These are phyloP conservation scores for Penicillium daleae DNA, from an alignment of 495 filamentous ascomycete genomes.

Conservation along the genomic window DNA sequence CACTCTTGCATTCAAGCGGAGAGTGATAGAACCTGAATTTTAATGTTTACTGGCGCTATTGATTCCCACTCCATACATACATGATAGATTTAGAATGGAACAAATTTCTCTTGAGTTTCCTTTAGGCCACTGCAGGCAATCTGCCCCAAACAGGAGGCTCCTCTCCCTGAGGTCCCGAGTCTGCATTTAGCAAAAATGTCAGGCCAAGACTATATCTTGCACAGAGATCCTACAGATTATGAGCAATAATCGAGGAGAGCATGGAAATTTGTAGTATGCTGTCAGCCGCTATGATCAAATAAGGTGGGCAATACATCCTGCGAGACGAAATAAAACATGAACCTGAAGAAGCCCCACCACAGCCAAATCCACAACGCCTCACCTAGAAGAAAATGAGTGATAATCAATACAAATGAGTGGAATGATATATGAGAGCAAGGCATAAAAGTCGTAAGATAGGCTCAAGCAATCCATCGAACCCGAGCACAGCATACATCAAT, in stretches of 20 bases:
- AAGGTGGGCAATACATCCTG: background rate
- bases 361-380: background rate
- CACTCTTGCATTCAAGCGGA: slow-evolving; percentile 3
- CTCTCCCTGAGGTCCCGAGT: background rate
- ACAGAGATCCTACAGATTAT: no score
- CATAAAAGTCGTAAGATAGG: slow-evolving; percentile 7
- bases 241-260: background rate
- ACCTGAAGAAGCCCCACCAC: background rate
- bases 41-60: slow-evolving; percentile 5
- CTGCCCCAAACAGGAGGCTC: background rate
- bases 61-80: background rate
- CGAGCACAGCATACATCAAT: no score
- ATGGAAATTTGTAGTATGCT: background rate
- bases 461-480: no score
- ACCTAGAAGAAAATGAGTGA: background rate
- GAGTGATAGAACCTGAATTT: slow-evolving; percentile 2
- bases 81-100: background rate
- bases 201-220: background rate
- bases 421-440: slow-evolving; percentile 8
- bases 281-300: background rate
- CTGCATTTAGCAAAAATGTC: no score
- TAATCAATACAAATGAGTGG: slow-evolving; percentile 3
- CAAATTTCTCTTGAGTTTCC: background rate
- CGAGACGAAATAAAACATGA: background rate
- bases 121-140: background rate